Base-by-base conservation (phyloP, 345 rosid genomes). In the Moringa oleifera region DNA sequence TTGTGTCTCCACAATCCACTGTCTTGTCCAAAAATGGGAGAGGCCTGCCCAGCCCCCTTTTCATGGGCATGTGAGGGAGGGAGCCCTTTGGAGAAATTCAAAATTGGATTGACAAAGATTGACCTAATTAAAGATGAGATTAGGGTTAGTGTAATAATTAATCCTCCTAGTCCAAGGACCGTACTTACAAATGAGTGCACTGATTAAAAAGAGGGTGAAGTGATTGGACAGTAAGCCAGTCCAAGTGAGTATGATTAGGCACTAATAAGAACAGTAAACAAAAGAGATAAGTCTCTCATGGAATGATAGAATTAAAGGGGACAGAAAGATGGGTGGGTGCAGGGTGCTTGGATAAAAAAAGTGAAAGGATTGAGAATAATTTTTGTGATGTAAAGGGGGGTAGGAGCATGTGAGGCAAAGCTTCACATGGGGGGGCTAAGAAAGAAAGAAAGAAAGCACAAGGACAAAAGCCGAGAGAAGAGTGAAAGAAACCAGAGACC, bases 331-430 rank as follows among this genome's bases (percentile, higher is more conserved):
- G 45, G 59, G 45, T 41, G 66, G 20, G 53, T 58, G 8, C n/a
- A n/a, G n/a, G n/a, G n/a, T n/a, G n/a, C n/a, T n/a, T n/a, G 57
- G 67, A 56, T 57, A 47, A 31, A 65, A 65, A 61, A 61, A 12
- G 7, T n/a, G n/a, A n/a, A 46, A 25, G 60, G 64, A 10, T 17
- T 49, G 55, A 20, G 74, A 66, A 62, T 69, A 60, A 65, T 58
- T 53, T 24, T 53, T 23, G 66, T 65, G 61, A 61, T 65, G 68
- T 36, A 68, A 73, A 73, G 56, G 37, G 56, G 68, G 58, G n/a
- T 33, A 55, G 68, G 55, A 53, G 68, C 74, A 74, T 65, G 64
- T 74, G 68, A 57, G 69, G 55, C 61, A 23, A 65, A 69, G 61
- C 73, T 52, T 67, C 61, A 64, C 70, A 68, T 68, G 47, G 59